Percentiles rank a stretch among this genome's conserved stretches.
These are phyloP conservation scores for Calocera cornea DNA, from an alignment of 768 basidiomycete genomes.

Conservation along the genomic window DNA sequence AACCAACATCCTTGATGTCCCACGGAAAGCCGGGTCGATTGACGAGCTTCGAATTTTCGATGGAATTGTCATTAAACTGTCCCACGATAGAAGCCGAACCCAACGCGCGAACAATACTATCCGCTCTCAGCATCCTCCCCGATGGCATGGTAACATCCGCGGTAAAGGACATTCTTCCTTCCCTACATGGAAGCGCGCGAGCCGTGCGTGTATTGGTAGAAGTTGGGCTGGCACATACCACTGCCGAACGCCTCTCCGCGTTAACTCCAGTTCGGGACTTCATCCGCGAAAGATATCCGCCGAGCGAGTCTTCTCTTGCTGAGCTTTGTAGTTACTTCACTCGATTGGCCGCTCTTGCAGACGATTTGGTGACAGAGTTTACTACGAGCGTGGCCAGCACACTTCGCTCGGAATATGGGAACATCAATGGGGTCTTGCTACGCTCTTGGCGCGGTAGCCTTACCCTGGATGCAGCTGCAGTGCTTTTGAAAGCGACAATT, in stretches of 20 bases:
- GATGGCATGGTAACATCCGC: constrained; percentile 12
- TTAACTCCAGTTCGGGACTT: neutral
- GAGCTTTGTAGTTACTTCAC: neutral
- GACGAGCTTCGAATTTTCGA: constrained; percentile 16
- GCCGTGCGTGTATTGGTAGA: neutral
- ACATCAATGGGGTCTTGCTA: neutral
- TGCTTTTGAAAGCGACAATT: neutral
- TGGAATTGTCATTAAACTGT: constrained; percentile 17
- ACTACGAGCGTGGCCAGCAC: neutral
- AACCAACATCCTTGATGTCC: neutral
- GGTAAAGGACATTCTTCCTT: neutral
- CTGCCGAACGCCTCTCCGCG: neutral
- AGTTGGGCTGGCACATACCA: neutral
- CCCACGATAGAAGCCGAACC: constrained; percentile 15
- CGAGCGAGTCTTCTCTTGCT: neutral
- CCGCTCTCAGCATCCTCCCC: constrained; percentile 20
- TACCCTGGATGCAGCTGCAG: neutral
- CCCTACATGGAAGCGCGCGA: neutral
- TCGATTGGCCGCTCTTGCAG: neutral
- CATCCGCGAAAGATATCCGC: neutral
- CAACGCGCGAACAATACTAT: constrained; percentile 17
- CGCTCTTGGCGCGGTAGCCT: neutral
- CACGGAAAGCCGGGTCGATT: constrained; percentile 5
- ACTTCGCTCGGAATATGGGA: neutral
- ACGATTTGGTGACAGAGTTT: neutral